A percentile compares a stretch with the other conserved stretches of the same genome.
Evolutionary conservation across 1,284 basidiomycete genomes (phyloP).

Genomic region (Takashimella tepidaria): DNA sequence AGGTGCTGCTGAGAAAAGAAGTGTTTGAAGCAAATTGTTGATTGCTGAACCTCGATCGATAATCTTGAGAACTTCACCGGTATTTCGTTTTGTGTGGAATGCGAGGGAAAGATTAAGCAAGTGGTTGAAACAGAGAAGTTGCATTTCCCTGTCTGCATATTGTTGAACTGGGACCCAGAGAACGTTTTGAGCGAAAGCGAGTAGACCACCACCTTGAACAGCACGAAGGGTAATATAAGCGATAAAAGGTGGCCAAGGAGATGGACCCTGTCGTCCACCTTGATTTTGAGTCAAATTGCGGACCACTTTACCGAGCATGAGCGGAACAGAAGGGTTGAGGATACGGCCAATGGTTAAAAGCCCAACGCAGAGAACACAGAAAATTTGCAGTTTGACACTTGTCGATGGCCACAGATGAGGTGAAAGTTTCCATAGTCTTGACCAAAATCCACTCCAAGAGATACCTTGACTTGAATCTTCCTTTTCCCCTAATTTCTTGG

Average conservation of each 20-base stretch:
- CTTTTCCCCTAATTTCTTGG: constrained; percentile 36
- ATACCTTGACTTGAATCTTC: constrained; percentile 25
- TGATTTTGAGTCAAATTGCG: constrained; percentile 23
- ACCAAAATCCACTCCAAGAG: constrained; percentile 28
- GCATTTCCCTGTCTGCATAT: constrained; percentile 86
- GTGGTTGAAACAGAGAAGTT: constrained; percentile 87
- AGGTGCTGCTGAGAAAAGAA: constrained; percentile 89
- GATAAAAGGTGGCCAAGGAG: constrained; percentile 31
- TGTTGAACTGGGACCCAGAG: constrained; percentile 98
- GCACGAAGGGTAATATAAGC: constrained; percentile 29
- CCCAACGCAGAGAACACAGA: constrained; percentile 23
- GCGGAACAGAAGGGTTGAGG: constrained; percentile 31
- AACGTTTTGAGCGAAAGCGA: constrained; percentile 83
- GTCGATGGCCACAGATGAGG: constrained; percentile 44
- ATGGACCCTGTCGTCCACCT: constrained; percentile 4
- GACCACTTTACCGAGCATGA: constrained; percentile 31
- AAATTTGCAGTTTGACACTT: constrained; percentile 31
- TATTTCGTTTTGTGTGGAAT: constrained; percentile 93
- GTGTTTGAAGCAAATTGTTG: constrained; percentile 84
- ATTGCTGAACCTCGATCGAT: constrained; percentile 99
- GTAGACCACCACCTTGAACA: constrained; percentile 51
- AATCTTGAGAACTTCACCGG: constrained; percentile 88
- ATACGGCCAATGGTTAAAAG: constrained; percentile 18
- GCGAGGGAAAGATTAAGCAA: constrained; percentile 81
- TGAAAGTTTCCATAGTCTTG: constrained; percentile 31